A percentile compares a stretch with the other conserved stretches of the same genome.
phyloP scores from a whole-genome alignment of 1,139 yeast genomes.

The Kurtzmaniella quercitrusa region DNA sequence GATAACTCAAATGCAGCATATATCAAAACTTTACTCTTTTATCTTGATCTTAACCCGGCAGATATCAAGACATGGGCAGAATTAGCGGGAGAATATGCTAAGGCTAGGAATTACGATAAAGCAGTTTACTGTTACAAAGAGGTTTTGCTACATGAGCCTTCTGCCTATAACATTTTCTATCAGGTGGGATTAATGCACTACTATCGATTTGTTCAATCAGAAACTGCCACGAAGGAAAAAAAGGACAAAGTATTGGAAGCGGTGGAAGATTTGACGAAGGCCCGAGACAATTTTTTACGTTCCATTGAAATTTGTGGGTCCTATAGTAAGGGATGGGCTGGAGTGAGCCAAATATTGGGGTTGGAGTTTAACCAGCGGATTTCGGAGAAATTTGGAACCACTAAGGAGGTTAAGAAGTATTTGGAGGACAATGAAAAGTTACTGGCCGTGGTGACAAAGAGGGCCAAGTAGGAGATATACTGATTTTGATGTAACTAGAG shows the following conservation, averaged over 20 bases:
- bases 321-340: conserved; percentile 74
- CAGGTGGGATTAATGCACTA: conserved; percentile 16
- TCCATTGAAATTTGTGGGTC: conserved; percentile 72
- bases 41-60: conserved; percentile 57
- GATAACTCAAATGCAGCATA: conserved; percentile 27
- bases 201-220: conserved; percentile 21
- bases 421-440: conserved; percentile 21
- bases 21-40: conserved; percentile 45
- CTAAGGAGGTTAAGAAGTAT: conserved; percentile 20
- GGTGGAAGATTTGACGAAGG: conserved; percentile 24
- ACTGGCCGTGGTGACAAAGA: background rate
- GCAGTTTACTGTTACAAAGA: conserved; percentile 70
- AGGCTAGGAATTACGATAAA: conserved; percentile 60
- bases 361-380: conserved; percentile 18
- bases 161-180: conserved; percentile 69
- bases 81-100: conserved; percentile 57
- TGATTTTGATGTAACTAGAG: no score
- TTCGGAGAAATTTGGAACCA: conserved; percentile 5
- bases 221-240: conserved; percentile 13
- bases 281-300: conserved; percentile 57
- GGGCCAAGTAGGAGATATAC: background rate
- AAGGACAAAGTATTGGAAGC: conserved; percentile 23
- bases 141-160: conserved; percentile 60
- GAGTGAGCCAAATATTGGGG: conserved; percentile 44
- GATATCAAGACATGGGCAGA: conserved; percentile 80